Percentiles rank a stretch among this genome's conserved stretches.
Conservation (phyloP, 768 basidiomycete species). For the Pholiota molesta region DNA sequence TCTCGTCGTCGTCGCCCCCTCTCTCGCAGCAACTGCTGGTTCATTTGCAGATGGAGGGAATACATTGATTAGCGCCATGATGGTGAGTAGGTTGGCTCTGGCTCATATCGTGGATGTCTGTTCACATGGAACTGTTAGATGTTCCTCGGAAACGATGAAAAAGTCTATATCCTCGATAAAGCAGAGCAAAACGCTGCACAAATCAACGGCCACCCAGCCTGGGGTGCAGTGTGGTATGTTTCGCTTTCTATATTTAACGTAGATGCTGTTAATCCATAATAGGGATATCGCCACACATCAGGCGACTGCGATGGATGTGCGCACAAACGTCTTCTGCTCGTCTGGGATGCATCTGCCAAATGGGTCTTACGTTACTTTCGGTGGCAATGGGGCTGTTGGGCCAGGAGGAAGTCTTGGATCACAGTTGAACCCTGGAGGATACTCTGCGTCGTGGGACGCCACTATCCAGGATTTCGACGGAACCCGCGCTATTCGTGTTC, state of each 20-base stretch:
- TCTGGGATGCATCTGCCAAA: conserved; percentile 85
- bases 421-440: conserved; percentile 46
- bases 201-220: conserved; percentile 73
- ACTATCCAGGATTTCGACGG: conserved; percentile 84
- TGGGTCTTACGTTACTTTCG: conserved; percentile 74
- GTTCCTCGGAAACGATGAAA: conserved; percentile 79
- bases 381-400: conserved; percentile 80
- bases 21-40: conserved; percentile 40
- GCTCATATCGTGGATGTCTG: background rate
- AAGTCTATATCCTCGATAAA: conserved; percentile 92
- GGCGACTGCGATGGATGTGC: conserved; percentile 68
- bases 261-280: conserved; percentile 2
- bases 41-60: conserved; percentile 49
- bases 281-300: conserved; percentile 68
- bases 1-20: conserved; percentile 29
- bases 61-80: conserved; percentile 54
- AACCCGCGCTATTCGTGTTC: conserved; percentile 74
- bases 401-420: conserved; percentile 66
- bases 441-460: conserved; percentile 59
- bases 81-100: conserved; percentile 36
- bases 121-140: conserved; percentile 42
- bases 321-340: conserved; percentile 81
- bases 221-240: conserved; percentile 70
- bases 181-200: conserved; percentile 73
- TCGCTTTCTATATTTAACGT: background rate